Evolutionary conservation across 495 filamentous ascomycete genomes (phyloP).

Genomic region (Glarea lozoyensis): DNA sequence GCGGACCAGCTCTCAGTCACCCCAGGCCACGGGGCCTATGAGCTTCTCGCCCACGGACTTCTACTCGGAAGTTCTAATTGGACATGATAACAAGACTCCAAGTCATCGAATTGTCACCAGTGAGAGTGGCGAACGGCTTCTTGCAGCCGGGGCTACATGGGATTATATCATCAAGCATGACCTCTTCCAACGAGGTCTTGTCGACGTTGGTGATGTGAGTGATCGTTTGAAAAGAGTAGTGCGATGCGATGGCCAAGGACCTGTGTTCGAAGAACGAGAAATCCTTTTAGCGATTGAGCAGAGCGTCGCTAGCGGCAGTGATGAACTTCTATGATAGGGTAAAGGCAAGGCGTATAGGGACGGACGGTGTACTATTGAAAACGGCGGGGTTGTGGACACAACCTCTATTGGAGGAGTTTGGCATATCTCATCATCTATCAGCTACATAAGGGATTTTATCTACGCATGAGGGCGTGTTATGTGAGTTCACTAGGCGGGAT

Average conservation of each 20-base stretch:
- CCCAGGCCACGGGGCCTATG: slow-evolving; percentile 55
- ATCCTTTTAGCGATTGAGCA: slow-evolving; percentile 69
- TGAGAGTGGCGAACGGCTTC: slow-evolving; percentile 61
- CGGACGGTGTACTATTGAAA: no score
- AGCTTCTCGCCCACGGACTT: slow-evolving; percentile 68
- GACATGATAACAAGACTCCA: slow-evolving; percentile 48
- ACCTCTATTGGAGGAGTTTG: no score
- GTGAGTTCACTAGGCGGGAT: no score
- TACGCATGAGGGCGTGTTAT: no score
- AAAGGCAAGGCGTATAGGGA: no score
- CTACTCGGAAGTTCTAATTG: slow-evolving; percentile 42
- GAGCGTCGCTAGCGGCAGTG: slow-evolving; percentile 61
- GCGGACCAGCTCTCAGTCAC: slow-evolving; percentile 7
- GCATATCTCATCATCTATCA: no score
- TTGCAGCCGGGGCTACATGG: slow-evolving; percentile 80
- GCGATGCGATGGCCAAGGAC: slow-evolving; percentile 86
- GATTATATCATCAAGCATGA: slow-evolving; percentile 82
- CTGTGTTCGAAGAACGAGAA: slow-evolving; percentile 74
- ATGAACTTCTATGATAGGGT: slow-evolving; percentile 71
- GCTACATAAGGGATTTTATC: no score
- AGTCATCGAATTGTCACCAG: slow-evolving; percentile 64
- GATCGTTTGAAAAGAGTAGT: slow-evolving; percentile 64
- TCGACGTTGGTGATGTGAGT: slow-evolving; percentile 74
- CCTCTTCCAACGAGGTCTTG: slow-evolving; percentile 67
- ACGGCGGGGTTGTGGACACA: no score